Percentiles rank a stretch among this genome's conserved stretches.
Conservation (phyloP, 1,284 basidiomycete species). For the Clitocybe nebularis region DNA sequence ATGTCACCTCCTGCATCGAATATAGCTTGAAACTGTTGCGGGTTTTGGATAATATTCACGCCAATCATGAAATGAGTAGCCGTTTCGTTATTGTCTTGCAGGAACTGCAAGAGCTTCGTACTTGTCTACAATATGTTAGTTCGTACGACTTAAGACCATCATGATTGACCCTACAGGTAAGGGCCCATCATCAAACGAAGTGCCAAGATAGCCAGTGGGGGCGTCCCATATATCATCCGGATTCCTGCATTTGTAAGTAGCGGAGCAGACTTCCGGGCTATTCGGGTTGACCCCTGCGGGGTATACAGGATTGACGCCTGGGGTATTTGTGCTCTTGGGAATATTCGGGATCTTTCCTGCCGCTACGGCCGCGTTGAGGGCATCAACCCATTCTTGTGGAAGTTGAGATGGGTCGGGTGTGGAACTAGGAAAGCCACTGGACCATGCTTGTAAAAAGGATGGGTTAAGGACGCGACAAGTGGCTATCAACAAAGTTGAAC, state of each 20-base stretch:
- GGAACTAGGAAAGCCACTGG: constrained; percentile 43
- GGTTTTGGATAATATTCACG: constrained; percentile 57
- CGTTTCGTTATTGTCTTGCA: constrained; percentile 52
- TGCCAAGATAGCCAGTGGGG: constrained; percentile 53
- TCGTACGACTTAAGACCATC: constrained; percentile 1
- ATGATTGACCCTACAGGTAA: constrained; percentile 37
- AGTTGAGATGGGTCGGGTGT: constrained; percentile 42
- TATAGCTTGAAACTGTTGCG: constrained; percentile 49
- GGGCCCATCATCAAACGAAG: constrained; percentile 82
- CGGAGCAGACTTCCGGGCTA: constrained; percentile 56
- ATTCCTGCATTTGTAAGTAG: constrained; percentile 60
- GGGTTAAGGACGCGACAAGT: not conserved
- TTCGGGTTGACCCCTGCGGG: constrained; percentile 50
- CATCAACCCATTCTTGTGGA: constrained; percentile 64
- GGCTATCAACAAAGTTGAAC: constrained; percentile 18
- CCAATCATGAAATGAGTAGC: constrained; percentile 87
- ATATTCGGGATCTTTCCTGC: constrained; percentile 73
- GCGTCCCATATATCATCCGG: constrained; percentile 68
- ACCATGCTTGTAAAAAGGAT: constrained; percentile 49
- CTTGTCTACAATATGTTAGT: constrained; percentile 22
- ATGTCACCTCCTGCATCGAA: constrained; percentile 59
- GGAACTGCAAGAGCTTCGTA: constrained; percentile 41
- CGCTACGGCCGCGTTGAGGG: constrained; percentile 58
- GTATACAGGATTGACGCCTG: constrained; percentile 50
- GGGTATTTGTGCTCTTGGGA: constrained; percentile 41